These are phyloP conservation scores for Stellera chamaejasme DNA, from an alignment of 345 rosid species.

Conservation along the genomic window DNA sequence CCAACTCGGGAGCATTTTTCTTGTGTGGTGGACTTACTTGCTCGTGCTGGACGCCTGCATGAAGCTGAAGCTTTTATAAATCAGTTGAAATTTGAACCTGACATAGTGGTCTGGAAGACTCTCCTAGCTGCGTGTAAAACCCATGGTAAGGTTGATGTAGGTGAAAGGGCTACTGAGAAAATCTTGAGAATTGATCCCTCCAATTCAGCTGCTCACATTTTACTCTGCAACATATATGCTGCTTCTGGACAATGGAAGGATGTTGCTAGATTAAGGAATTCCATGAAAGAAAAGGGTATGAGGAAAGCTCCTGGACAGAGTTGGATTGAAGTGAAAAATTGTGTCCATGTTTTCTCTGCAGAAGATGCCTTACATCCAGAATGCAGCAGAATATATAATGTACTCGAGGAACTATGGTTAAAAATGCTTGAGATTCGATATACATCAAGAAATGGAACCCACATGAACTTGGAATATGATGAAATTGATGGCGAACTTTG, in stretches of 20 bases:
- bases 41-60: slow-evolving; percentile 60
- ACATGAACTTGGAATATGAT: slow-evolving; percentile 1
- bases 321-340: slow-evolving; percentile 54
- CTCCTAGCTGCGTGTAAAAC: slow-evolving; percentile 71
- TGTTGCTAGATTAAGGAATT: slow-evolving; percentile 42
- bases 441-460: slow-evolving; percentile 17
- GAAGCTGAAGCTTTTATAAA: slow-evolving; percentile 57
- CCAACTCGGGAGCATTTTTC: slow-evolving; percentile 61
- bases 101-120: slow-evolving; percentile 57
- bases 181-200: slow-evolving; percentile 52
- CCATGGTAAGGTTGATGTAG: slow-evolving; percentile 47
- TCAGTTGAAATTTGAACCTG: slow-evolving; percentile 45
- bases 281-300: slow-evolving; percentile 46
- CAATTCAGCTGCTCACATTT: slow-evolving; percentile 54
- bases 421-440: slow-evolving; percentile 35
- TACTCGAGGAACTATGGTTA: slow-evolving; percentile 33
- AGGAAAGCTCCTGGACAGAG: slow-evolving; percentile 73
- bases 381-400: slow-evolving; percentile 34
- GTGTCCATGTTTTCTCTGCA: slow-evolving; percentile 51
- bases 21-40: slow-evolving; percentile 70
- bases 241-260: slow-evolving; percentile 51
- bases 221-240: slow-evolving; percentile 57
- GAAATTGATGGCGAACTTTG: background rate
- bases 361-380: slow-evolving; percentile 57
- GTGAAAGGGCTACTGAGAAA: slow-evolving; percentile 52